phyloP scores from a whole-genome alignment of 2,329 filamentous ascomycete genomes.

The Sphaerostilbella broomeana region DNA sequence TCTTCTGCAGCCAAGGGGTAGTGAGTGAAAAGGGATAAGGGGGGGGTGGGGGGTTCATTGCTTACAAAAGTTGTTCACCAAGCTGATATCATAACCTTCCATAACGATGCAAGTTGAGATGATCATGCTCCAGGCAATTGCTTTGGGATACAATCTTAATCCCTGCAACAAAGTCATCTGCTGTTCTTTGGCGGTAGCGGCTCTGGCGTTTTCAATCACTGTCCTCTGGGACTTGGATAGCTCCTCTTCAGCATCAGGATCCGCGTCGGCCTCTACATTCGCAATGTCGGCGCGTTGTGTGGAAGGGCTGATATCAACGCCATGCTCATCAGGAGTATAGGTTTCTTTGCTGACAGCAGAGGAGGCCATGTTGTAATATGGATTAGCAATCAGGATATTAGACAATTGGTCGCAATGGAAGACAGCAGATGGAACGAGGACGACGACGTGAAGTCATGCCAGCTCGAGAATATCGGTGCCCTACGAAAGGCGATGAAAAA shows the following conservation, averaged over 20 bases:
- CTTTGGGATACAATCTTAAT: slow-evolving; percentile 78
- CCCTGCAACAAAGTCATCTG: slow-evolving; percentile 70
- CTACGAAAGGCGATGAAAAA: no score
- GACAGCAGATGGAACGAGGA: no score
- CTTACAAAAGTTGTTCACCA: slow-evolving; percentile 73
- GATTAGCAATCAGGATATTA: no score
- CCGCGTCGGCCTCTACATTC: slow-evolving; percentile 7
- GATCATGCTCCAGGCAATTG: slow-evolving; percentile 73
- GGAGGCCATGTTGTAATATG: slow-evolving; percentile 2
- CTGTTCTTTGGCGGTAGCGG: slow-evolving; percentile 55
- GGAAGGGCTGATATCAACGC: slow-evolving; percentile 1
- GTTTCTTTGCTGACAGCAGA: slow-evolving; percentile 4
- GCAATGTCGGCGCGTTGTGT: slow-evolving; percentile 2
- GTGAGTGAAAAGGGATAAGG: slow-evolving; percentile 14
- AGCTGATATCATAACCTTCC: slow-evolving; percentile 80
- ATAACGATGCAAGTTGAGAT: slow-evolving; percentile 90
- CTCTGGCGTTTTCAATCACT: slow-evolving; percentile 30
- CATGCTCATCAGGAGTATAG: neutral
- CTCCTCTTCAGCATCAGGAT: slow-evolving; percentile 15
- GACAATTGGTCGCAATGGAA: no score
- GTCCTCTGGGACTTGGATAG: slow-evolving; percentile 21
- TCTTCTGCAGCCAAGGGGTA: neutral
- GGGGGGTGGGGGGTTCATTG: slow-evolving; percentile 5
- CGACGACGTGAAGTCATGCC: no score
- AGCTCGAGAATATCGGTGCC: no score